Conservation (phyloP, 1,284 basidiomycete species). For the Inonotus obliquus region DNA sequence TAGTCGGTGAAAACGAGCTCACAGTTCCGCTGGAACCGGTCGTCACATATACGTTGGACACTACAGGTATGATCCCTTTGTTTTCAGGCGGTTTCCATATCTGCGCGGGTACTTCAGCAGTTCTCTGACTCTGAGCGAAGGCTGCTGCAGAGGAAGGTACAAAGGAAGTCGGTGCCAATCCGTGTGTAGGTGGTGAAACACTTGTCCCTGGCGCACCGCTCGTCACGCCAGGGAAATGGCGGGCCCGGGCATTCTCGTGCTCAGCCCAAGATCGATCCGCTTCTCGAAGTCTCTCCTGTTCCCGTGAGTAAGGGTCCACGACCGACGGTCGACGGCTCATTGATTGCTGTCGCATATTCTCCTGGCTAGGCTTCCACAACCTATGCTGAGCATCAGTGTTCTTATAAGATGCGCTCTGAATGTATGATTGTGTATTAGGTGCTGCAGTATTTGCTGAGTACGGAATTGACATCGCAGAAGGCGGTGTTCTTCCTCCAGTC, state of each 20-base stretch:
- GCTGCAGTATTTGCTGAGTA: not conserved
- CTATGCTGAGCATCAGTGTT: slow-evolving; percentile 1
- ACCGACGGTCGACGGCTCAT: not conserved
- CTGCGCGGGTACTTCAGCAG: not conserved
- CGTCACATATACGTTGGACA: not conserved
- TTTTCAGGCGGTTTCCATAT: not conserved
- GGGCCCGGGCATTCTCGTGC: not conserved
- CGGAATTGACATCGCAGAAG: not conserved
- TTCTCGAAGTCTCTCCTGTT: slow-evolving; percentile 8
- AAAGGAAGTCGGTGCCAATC: not conserved
- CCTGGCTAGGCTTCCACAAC: slow-evolving; percentile 11
- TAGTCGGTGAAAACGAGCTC: not conserved
- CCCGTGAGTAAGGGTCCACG: not conserved
- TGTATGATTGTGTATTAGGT: not conserved
- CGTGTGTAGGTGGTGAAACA: not conserved
- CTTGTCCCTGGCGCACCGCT: not conserved
- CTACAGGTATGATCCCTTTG: not conserved
- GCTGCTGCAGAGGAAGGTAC: not conserved
- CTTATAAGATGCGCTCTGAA: not conserved
- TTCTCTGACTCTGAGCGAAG: not conserved
- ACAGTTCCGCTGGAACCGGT: not conserved
- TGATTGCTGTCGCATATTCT: not conserved
- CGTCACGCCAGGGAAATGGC: not conserved
- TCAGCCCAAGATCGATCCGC: slow-evolving; percentile 2
- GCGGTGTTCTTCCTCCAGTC: not conserved